phyloP scores from a whole-genome alignment of 169 alveolate genomes.

The Plasmodium coatneyi region DNA sequence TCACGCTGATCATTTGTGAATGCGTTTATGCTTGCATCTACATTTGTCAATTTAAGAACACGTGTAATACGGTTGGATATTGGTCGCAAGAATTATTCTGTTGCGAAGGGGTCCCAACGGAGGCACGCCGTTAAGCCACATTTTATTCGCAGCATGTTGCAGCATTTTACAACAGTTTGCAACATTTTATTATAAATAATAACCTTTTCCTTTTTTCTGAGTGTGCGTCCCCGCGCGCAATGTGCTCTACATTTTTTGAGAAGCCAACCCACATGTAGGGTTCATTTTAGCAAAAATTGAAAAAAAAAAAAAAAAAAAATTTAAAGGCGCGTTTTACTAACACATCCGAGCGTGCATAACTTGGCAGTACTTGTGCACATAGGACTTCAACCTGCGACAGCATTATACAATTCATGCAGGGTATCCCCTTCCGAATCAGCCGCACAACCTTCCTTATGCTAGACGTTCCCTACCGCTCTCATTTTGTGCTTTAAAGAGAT shows the following conservation, averaged over 20 bases:
- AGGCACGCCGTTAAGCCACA: neutral
- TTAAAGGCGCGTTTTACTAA: neutral
- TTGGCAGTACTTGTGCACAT: neutral
- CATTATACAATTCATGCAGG: neutral
- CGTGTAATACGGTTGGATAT: neutral
- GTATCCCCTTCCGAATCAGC: neutral
- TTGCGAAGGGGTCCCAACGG: neutral
- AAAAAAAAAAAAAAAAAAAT: neutral
- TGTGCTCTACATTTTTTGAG: neutral
- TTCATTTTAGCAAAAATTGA: neutral
- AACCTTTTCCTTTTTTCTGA: neutral
- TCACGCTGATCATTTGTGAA: neutral
- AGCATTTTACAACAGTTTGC: neutral
- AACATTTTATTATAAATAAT: neutral
- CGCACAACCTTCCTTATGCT: neutral
- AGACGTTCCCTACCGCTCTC: neutral
- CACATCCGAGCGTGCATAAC: neutral
- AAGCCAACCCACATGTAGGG: neutral
- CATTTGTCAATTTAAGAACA: neutral
- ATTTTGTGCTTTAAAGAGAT: neutral
- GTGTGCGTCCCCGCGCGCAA: neutral
- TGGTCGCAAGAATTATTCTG: slow-evolving; percentile 1
- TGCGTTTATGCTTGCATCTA: neutral
- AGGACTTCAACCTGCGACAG: neutral
- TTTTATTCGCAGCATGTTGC: neutral